A percentile compares a stretch with the other conserved stretches of the same genome.
These are phyloP conservation scores for Pseudotsuga menziesii DNA, from an alignment of 75 land plant genomes.

Conservation along the genomic window DNA sequence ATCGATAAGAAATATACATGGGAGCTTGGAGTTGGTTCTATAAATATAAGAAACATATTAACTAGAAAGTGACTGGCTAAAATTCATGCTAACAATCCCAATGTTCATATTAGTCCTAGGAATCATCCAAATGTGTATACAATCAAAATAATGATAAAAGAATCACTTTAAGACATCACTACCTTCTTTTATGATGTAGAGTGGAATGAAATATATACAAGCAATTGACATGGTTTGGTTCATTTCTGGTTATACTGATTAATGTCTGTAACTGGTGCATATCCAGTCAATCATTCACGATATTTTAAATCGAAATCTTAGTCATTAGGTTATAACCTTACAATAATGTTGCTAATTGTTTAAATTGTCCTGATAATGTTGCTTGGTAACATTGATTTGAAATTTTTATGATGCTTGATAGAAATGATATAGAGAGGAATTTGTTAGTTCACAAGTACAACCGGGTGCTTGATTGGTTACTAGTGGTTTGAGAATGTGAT, in stretches of 20 bases:
- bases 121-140: conserved; percentile 25
- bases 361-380: too few relatives aligned
- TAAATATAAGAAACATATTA: conserved; percentile 69
- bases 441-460: too few relatives aligned
- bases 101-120: conserved; percentile 25
- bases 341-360: too few relatives aligned
- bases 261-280: not conserved
- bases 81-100: conserved; percentile 40
- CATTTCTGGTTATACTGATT: conserved; percentile 94
- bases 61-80: conserved; percentile 64
- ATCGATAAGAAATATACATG: not conserved
- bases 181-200: conserved; percentile 96
- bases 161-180: conserved; percentile 89
- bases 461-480: too few relatives aligned
- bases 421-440: too few relatives aligned
- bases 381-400: too few relatives aligned
- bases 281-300: not conserved
- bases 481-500: too few relatives aligned
- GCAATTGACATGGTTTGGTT: conserved; percentile 79
- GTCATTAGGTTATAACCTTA: too few relatives aligned
- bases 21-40: conserved; percentile 45
- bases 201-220: conserved; percentile 89
- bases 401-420: too few relatives aligned
- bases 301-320: not conserved
- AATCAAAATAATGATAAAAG: conserved; percentile 59